Percentiles rank a stretch among this genome's conserved stretches.
Conservation (phyloP, 2,329 filamentous ascomycete species). For the Aspergillus pseudonomiae region DNA sequence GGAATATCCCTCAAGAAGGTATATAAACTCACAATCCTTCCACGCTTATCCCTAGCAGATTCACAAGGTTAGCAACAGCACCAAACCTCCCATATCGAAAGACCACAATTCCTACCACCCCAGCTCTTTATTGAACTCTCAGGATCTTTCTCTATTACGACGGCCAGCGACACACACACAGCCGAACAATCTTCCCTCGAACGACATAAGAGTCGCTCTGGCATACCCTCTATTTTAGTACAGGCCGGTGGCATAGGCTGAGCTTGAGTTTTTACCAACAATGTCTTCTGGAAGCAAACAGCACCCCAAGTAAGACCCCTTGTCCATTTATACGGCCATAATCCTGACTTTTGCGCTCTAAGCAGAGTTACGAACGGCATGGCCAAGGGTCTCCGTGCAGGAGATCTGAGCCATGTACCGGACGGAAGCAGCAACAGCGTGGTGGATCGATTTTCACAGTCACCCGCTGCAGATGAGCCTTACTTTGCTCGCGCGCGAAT, state of each 20-base stretch:
- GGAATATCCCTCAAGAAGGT: slow-evolving; percentile 1
- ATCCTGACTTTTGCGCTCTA: slow-evolving; percentile 3
- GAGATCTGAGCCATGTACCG: slow-evolving; percentile 32
- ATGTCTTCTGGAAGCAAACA: slow-evolving; percentile 22
- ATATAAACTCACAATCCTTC: slow-evolving; percentile 17
- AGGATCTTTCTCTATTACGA: neutral
- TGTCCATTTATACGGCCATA: neutral
- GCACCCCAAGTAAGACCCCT: slow-evolving; percentile 19
- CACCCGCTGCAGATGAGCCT: slow-evolving; percentile 32
- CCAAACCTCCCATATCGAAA: neutral
- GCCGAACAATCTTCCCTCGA: neutral
- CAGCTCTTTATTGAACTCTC: neutral
- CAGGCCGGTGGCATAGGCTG: neutral
- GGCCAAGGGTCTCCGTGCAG: slow-evolving; percentile 30
- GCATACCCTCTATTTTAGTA: neutral
- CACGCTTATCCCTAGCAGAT: slow-evolving; percentile 3
- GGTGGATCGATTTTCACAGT: slow-evolving; percentile 32
- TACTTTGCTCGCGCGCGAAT: slow-evolving; percentile 38
- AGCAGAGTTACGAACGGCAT: slow-evolving; percentile 25
- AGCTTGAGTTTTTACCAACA: neutral
- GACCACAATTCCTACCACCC: neutral
- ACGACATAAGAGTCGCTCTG: neutral
- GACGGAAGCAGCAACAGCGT: slow-evolving; percentile 25
- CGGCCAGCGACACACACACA: neutral
- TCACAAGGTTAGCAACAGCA: slow-evolving; percentile 3